phyloP scores from a whole-genome alignment of 2,329 filamentous ascomycete species.

The Huntiella bhutanensis region DNA sequence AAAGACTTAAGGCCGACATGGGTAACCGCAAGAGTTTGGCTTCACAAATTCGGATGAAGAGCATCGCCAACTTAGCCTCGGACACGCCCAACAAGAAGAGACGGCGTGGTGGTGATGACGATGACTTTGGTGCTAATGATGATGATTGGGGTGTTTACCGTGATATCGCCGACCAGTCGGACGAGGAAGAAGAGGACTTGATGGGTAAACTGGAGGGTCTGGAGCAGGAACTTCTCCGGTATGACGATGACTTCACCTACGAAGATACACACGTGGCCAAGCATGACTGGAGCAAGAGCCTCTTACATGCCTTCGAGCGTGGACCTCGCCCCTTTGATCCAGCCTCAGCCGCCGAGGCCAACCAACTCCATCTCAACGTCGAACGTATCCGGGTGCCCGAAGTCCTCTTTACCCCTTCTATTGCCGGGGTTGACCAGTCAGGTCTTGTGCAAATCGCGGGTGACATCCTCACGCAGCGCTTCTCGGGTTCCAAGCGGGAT shows the following conservation, averaged over 20 bases:
- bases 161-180: conserved; percentile 70
- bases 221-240: conserved; percentile 67
- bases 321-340: conserved; percentile 75
- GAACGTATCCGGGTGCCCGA: conserved; percentile 89
- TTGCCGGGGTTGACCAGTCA: conserved; percentile 83
- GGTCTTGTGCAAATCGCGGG: conserved; percentile 83
- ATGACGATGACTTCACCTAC: conserved; percentile 79
- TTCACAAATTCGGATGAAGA: conserved; percentile 96
- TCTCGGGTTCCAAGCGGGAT: conserved; percentile 40
- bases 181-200: conserved; percentile 80
- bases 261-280: conserved; percentile 83
- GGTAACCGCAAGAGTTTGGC: conserved; percentile 94
- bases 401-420: conserved; percentile 78
- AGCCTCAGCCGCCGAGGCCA: conserved; percentile 57
- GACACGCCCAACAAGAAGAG: conserved; percentile 74
- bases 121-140: conserved; percentile 91
- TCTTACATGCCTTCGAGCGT: conserved; percentile 76
- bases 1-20: conserved; percentile 80
- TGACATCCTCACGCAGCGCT: conserved; percentile 71
- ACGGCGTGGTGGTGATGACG: conserved; percentile 73
- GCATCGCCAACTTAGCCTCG: conserved; percentile 83
- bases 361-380: conserved; percentile 89
- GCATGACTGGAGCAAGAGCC: conserved; percentile 82
- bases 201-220: conserved; percentile 52
- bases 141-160: conserved; percentile 97